Percentiles rank a stretch among this genome's conserved stretches.
These are phyloP conservation scores for Sporothrix curviconia DNA, from an alignment of 2,329 filamentous ascomycete species.

Conservation along the genomic window DNA sequence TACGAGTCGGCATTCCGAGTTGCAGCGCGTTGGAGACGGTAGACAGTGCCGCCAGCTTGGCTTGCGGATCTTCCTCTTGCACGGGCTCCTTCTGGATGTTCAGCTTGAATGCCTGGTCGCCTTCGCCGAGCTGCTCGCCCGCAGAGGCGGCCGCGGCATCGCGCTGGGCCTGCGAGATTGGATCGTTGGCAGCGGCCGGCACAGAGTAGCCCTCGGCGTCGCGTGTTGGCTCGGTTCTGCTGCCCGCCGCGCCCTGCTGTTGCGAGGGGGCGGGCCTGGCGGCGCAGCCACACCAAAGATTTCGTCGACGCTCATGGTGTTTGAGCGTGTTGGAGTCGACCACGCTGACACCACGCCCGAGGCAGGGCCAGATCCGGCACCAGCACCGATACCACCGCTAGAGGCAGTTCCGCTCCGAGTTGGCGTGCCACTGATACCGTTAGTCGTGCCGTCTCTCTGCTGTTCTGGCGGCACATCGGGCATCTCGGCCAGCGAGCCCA, in stretches of 20 bases:
- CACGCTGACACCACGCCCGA: conserved; percentile 10
- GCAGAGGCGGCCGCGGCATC: conserved; percentile 43
- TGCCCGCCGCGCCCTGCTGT: conserved; percentile 26
- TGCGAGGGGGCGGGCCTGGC: conserved; percentile 44
- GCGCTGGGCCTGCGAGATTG: conserved; percentile 65
- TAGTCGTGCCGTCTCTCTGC: conserved; percentile 37
- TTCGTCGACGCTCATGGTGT: conserved; percentile 39
- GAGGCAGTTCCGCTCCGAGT: not conserved
- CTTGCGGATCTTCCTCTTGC: conserved; percentile 68
- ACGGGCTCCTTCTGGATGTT: conserved; percentile 75
- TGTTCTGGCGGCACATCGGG: conserved; percentile 33
- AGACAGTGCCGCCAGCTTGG: conserved; percentile 65
- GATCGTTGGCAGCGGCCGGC: conserved; percentile 55
- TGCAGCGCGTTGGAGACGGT: conserved; percentile 70
- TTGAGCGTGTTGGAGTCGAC: conserved; percentile 31
- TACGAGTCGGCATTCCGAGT: conserved; percentile 58
- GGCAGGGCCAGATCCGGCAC: conserved; percentile 14
- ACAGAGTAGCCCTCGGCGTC: conserved; percentile 73
- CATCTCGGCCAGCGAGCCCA: conserved; percentile 53
- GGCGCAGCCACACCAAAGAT: conserved; percentile 47
- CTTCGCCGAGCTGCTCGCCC: conserved; percentile 40
- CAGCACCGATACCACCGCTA: too few relatives aligned
- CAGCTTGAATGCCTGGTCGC: conserved; percentile 67
- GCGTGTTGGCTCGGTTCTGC: conserved; percentile 38
- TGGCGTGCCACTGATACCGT: conserved; percentile 35